A percentile compares a stretch with the other conserved stretches of the same genome.
Conservation (phyloP, 495 filamentous ascomycete species). For the Hyaloscypha hepaticicola region DNA sequence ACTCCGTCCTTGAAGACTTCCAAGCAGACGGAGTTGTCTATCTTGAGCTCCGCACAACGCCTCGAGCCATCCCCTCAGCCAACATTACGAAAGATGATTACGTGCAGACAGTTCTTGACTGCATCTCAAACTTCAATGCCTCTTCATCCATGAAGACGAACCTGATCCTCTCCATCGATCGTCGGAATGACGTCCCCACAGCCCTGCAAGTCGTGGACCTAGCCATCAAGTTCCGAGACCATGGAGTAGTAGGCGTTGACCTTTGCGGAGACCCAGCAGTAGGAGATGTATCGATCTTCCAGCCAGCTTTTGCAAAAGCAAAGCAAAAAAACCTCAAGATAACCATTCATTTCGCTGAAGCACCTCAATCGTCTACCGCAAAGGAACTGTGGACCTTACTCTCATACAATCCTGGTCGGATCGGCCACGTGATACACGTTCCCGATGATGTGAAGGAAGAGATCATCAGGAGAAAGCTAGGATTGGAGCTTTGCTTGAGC, state of each 20-base stretch:
- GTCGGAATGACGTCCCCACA: slow-evolving; percentile 54
- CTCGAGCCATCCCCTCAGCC: slow-evolving; percentile 54
- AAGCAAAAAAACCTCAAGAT: slow-evolving; percentile 52
- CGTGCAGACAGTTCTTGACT: slow-evolving; percentile 59
- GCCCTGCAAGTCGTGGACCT: slow-evolving; percentile 63
- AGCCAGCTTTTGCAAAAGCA: slow-evolving; percentile 55
- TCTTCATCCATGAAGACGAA: slow-evolving; percentile 48
- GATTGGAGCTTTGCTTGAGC: slow-evolving; percentile 74
- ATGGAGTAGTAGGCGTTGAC: slow-evolving; percentile 74
- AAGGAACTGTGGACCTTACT: slow-evolving; percentile 63
- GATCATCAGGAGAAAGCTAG: slow-evolving; percentile 54
- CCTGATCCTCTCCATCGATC: slow-evolving; percentile 77
- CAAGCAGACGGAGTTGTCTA: slow-evolving; percentile 71
- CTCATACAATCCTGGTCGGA: slow-evolving; percentile 61
- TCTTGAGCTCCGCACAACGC: slow-evolving; percentile 80
- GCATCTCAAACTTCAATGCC: slow-evolving; percentile 51
- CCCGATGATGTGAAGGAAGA: slow-evolving; percentile 52
- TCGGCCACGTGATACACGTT: slow-evolving; percentile 81
- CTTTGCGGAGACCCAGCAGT: slow-evolving; percentile 74
- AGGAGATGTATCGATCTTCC: slow-evolving; percentile 57
- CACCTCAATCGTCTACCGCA: slow-evolving; percentile 46
- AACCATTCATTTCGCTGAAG: slow-evolving; percentile 81
- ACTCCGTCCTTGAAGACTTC: slow-evolving; percentile 69
- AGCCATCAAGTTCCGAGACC: slow-evolving; percentile 50
- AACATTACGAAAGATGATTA: slow-evolving; percentile 61